Evolutionary conservation across 1,139 yeast genomes (phyloP), one percentile per base, ranked within the genome.

Genomic region (Tardiomyces depauwii): DNA sequence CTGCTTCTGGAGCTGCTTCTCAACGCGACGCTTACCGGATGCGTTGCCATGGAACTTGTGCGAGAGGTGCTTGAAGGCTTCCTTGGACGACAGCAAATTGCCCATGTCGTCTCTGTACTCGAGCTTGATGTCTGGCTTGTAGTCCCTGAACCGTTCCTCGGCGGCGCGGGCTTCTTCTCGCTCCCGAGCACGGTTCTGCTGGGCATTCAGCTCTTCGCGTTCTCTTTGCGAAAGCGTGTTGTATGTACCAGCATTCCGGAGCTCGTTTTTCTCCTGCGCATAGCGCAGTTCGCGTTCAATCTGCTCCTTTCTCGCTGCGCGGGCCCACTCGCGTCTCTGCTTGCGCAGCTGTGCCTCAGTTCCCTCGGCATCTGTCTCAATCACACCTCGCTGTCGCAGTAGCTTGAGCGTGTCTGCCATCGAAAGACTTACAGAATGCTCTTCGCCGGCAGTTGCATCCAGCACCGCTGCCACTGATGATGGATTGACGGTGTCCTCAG

Each of bases 21-120:
- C 74, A 42, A 60, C 60, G 55, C 72, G 72, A 43, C 61, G 64
- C 47, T 70, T 68, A 38, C 76, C 72, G 41, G 76, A 63, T 39
- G 70, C 67, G 42, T 72, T 73, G 1, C 96, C 96, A 61, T 89
- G 96, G 65, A 86, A 88, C 55, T 82, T 80, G 55, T 86, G 95
- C 1, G 95, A 85, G 49, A 87, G 60, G 50, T 79, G 78, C 64
- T 87, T 88, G 67, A 79, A 88, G 0, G 97, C 96, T 52, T 82
- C 86, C 61, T 85, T 87, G 2, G 80, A 73, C 42, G 72, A 69
- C 47, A 88, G 64, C 21, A 71, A 71, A 43, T 77, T 71, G 1
- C 96, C 96, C 10, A 68, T 60, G 38, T 80, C 84, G 61, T 88
- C 95, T 44, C 71, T 73, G 61, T 88, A 85, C 39, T 71, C 72